These are phyloP conservation scores for Xylaria multiplex DNA, from an alignment of 2,329 filamentous ascomycete genomes.

Conservation along the genomic window DNA sequence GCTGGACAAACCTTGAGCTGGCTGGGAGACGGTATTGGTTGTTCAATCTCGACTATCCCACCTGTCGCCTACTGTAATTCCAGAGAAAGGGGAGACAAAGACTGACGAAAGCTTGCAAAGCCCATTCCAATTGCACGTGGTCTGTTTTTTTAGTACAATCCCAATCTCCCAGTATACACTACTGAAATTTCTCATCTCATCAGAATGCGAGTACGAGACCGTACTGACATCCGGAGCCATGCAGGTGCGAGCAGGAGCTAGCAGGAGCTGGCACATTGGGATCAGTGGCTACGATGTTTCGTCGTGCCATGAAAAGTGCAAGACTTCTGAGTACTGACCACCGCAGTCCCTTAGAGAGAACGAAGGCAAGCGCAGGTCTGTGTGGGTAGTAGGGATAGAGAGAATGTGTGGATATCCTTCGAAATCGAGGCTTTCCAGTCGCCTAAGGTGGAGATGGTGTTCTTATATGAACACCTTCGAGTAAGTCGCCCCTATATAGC, in stretches of 20 bases:
- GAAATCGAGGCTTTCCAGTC: neutral
- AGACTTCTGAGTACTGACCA: neutral
- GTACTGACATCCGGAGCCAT: neutral
- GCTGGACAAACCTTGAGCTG: conserved; percentile 37
- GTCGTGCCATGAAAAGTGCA: neutral
- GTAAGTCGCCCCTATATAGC: conserved; percentile 1
- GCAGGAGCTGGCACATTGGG: no score
- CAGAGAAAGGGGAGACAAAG: neutral
- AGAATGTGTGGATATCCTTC: neutral
- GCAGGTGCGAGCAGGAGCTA: no score
- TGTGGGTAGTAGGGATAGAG: neutral
- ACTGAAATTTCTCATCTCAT: no score
- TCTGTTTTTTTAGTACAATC: neutral
- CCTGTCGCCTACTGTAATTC: neutral
- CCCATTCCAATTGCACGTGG: neutral
- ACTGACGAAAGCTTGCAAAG: neutral
- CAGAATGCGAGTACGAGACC: neutral
- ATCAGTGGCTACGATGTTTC: neutral
- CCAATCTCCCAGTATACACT: neutral
- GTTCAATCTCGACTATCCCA: neutral
- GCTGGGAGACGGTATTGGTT: conserved; percentile 5
- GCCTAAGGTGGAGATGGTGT: neutral
- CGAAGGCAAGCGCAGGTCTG: neutral
- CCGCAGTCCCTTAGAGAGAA: neutral
- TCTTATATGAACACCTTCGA: neutral